Conservation (phyloP, 139 green algal genomes). For the Tetradesmus obliquus region DNA sequence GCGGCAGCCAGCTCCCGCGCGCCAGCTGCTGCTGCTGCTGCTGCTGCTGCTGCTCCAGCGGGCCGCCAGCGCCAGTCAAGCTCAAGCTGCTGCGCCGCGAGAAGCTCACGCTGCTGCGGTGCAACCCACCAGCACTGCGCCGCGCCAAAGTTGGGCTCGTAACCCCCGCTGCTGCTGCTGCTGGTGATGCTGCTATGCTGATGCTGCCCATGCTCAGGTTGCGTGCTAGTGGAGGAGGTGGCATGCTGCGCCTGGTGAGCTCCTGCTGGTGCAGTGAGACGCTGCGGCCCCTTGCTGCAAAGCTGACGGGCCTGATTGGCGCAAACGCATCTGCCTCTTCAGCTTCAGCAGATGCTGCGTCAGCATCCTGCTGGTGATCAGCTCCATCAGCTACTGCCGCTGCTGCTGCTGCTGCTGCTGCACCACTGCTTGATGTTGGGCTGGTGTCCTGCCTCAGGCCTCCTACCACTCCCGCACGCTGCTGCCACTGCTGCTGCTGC, state of each 20-base stretch:
- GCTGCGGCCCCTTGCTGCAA: not conserved
- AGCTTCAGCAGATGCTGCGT: not conserved
- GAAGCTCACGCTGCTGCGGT: not conserved
- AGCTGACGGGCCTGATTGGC: not conserved
- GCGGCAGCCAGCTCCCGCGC: not conserved
- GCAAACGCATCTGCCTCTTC: not conserved
- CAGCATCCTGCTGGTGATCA: not conserved
- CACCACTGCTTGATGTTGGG: not conserved
- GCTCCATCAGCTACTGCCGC: not conserved
- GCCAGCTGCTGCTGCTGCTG: not conserved
- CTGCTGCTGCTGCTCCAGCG: not conserved
- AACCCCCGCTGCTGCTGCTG: not conserved
- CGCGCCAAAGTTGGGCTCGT: not conserved
- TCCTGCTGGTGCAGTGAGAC: not conserved
- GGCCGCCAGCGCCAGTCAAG: not conserved
- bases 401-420: constrained; percentile 6
- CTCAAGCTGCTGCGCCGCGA: not conserved
- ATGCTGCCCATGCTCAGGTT: not conserved
- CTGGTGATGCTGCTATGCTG: not conserved
- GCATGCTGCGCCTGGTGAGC: not conserved
- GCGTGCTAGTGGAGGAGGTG: not conserved
- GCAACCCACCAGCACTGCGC: not conserved
- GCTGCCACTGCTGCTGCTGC: not conserved
- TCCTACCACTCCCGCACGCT: not conserved
- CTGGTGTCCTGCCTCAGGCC: not conserved